Conservation (phyloP, 495 filamentous ascomycete species). For the Neurospora sp. region DNA sequence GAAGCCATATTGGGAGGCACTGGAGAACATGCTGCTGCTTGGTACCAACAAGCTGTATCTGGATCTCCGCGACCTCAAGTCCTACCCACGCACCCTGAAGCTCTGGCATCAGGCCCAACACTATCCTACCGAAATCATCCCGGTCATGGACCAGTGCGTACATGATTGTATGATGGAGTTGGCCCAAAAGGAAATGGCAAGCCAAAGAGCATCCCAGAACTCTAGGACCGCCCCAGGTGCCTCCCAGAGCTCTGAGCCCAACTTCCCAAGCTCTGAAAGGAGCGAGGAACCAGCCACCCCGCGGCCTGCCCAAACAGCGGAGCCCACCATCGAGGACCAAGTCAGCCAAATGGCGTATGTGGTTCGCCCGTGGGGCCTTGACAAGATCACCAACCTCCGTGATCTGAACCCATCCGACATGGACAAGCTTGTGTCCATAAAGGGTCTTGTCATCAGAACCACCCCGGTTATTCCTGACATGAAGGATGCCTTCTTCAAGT, state of each 20-base stretch:
- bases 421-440: slow-evolving; percentile 93
- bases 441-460: slow-evolving; percentile 91
- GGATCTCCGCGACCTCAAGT: slow-evolving; percentile 79
- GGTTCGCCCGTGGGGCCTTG: slow-evolving; percentile 83
- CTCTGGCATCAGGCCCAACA: slow-evolving; percentile 89
- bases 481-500: slow-evolving; percentile 92
- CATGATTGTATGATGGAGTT: slow-evolving; percentile 92
- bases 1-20: slow-evolving; percentile 73
- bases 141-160: slow-evolving; percentile 87
- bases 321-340: slow-evolving; percentile 37
- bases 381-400: slow-evolving; percentile 80
- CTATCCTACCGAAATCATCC: slow-evolving; percentile 92
- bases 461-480: slow-evolving; percentile 97
- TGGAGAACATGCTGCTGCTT: slow-evolving; percentile 82
- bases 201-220: slow-evolving; percentile 35
- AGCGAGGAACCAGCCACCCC: slow-evolving; percentile 37
- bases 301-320: slow-evolving; percentile 12
- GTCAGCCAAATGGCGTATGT: slow-evolving; percentile 69
- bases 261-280: slow-evolving; percentile 64
- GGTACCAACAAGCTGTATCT: slow-evolving; percentile 77
- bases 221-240: slow-evolving; percentile 16
- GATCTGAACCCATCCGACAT: slow-evolving; percentile 79
- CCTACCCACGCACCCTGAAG: slow-evolving; percentile 85
- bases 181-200: slow-evolving; percentile 69
- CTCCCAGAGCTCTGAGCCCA: slow-evolving; percentile 56